Evolutionary conservation across 306 rosid genomes (phyloP), one percentile per base, ranked within the genome.

Genomic region (Gynostemma pentaphyllum): DNA sequence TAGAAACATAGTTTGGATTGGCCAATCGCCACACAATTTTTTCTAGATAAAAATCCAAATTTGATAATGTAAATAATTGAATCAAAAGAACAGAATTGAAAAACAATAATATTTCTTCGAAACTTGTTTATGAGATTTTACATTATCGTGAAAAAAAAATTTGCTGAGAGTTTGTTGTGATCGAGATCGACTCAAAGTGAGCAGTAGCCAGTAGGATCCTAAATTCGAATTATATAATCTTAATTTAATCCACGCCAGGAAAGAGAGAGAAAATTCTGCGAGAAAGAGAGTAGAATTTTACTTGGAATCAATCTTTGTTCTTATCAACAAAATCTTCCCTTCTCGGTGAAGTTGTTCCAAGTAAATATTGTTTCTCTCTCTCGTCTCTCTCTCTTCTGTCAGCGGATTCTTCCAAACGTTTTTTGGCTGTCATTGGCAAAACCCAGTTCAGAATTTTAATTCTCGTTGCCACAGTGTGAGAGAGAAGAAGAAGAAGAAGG

Each of bases 331-430:
- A n/a, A n/a, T n/a, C n/a, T n/a, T n/a, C n/a, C n/a, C 49, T 15
- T 12, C 42, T 66, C 55, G 40, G 27, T 49, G 2, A n/a, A n/a
- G n/a, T 22, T 47, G 22, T 27, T 46, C 40, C 29, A 45, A 26
- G 28, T 29, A 41, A 61, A 41, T n/a, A n/a, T n/a, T n/a, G n/a
- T n/a, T n/a, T 22, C 56, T 3, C 39, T 28, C 5, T 15, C 40
- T 45, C 37, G 7, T n/a, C 46, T 48, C 44, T 47, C 69, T 5
- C 7, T 50, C 18, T 14, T 22, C 29, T 21, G 12, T 12, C 41
- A 29, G 60, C 70, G 70, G 70, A 67, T 67, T 37, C 63, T 67
- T 37, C 63, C 26, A 51, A 52, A 63, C 63, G 14, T 52, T 30
- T 67, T 39, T 67, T 36, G 22, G 23, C 61, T 51, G 52, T 44